Evolutionary conservation across 306 rosid species (phyloP), one percentile per base, ranked within the genome.

Genomic region (Prunus davidiana): DNA sequence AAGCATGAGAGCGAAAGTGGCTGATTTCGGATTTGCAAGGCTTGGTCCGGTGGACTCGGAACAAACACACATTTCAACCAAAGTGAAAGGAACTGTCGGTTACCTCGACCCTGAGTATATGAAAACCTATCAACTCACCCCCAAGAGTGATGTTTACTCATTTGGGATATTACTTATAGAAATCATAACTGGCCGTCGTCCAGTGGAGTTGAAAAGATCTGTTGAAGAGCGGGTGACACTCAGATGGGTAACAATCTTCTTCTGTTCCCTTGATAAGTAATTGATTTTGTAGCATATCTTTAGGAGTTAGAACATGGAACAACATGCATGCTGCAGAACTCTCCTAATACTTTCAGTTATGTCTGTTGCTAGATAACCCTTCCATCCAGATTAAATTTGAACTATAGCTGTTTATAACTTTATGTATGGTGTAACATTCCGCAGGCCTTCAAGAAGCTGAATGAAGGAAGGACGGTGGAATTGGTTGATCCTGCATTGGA

Each of bases 21-120:
- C 98, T 12, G 99, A 96, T 85, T 96, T 96, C 69, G 99, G 99
- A 76, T 96, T 96, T 87, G 99, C 99, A 71, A 96, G 78, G 93
- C 87, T 87, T 55, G 99, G 99, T 28, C 95, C 98, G 3, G 45
- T 84, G 78, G 90, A 86, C 71, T 15, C 88, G 14, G 93, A 89
- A 47, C 90, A 78, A 46, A 96, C 99, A 73, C 99, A 96, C 88
- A 82, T 96, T 78, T 92, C 98, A 25, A 96, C 99, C 61, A 91
- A 96, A 88, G 99, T 96, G 90, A 96, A 92, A 79, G 99, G 99
- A 82, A 96, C 99, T 70, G 97, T 96, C n/a, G 99, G 99, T 80
- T 96, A 96, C 83, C 86, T 96, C 71, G 99, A 96, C 67, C 99
- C 99, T 0, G 99, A 96, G 84, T 96, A 96, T 64, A 96, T 96